Conservation (phyloP, 352 stramenopile species). For the Pythium monospermum region DNA sequence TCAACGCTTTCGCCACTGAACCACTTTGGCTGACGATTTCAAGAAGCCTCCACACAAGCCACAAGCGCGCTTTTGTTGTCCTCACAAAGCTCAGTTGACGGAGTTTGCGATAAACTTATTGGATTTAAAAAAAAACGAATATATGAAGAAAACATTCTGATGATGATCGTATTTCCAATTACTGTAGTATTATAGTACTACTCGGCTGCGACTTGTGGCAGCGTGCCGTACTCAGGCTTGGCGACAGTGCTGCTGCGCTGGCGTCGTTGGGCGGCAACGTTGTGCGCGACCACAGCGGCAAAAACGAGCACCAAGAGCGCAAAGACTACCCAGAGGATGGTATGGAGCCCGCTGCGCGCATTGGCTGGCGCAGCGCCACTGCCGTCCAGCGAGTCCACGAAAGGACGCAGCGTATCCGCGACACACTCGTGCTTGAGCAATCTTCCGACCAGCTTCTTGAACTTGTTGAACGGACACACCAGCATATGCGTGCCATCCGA, state of each 20-base stretch:
- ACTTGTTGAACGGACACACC: slow-evolving; percentile 55
- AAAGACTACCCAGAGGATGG: slow-evolving; percentile 36
- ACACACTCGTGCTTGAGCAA: slow-evolving; percentile 63
- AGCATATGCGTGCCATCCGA: slow-evolving; percentile 35
- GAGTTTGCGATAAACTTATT: too few relatives aligned
- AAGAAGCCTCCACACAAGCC: too few relatives aligned
- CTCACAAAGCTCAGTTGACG: too few relatives aligned
- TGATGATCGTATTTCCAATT: too few relatives aligned
- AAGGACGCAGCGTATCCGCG: slow-evolving; percentile 62
- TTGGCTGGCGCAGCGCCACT: slow-evolving; percentile 2
- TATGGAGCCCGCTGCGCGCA: slow-evolving; percentile 6
- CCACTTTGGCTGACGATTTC: too few relatives aligned
- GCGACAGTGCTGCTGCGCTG: neutral
- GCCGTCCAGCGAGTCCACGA: slow-evolving; percentile 46
- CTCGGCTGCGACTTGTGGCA: slow-evolving; percentile 22
- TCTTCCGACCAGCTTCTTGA: slow-evolving; percentile 63
- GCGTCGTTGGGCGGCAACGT: slow-evolving; percentile 20
- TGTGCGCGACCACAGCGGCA: slow-evolving; percentile 28
- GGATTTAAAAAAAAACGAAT: too few relatives aligned
- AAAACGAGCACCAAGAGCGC: slow-evolving; percentile 35
- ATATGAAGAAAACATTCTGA: too few relatives aligned
- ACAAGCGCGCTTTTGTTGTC: too few relatives aligned
- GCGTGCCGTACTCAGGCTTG: slow-evolving; percentile 23
- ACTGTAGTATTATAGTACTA: slow-evolving; percentile 2
- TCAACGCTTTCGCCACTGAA: too few relatives aligned